These are phyloP conservation scores for Xerocomus spinulosus DNA, from an alignment of 768 basidiomycete genomes.

Conservation along the genomic window DNA sequence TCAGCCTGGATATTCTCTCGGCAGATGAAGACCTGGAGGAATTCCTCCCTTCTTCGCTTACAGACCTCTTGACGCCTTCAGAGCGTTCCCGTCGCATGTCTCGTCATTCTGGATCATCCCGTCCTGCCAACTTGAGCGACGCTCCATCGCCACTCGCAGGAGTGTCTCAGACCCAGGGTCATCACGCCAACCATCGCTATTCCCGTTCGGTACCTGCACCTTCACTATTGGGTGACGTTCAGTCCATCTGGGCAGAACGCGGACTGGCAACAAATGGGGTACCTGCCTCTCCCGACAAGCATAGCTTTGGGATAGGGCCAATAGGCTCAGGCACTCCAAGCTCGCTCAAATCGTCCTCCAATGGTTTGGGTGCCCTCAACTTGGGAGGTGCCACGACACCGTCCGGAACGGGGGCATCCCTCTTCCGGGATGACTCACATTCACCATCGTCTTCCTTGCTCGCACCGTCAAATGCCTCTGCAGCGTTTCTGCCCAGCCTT, in stretches of 20 bases:
- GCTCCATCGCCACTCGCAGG: slow-evolving; percentile 14
- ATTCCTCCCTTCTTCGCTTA: slow-evolving; percentile 83
- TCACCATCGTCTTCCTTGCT: slow-evolving; percentile 35
- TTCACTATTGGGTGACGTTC: slow-evolving; percentile 68
- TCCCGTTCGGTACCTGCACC: slow-evolving; percentile 80
- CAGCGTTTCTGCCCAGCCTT: slow-evolving; percentile 73
- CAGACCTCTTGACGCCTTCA: slow-evolving; percentile 83
- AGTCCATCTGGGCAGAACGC: slow-evolving; percentile 76
- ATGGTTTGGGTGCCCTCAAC: slow-evolving; percentile 31
- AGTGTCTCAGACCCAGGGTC: slow-evolving; percentile 15
- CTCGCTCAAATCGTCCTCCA: slow-evolving; percentile 44
- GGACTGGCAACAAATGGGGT: slow-evolving; percentile 29
- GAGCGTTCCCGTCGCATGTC: slow-evolving; percentile 82
- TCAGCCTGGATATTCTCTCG: slow-evolving; percentile 30
- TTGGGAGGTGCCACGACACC: slow-evolving; percentile 9
- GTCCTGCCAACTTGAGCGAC: slow-evolving; percentile 20
- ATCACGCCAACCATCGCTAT: slow-evolving; percentile 54
- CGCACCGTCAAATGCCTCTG: slow-evolving; percentile 73
- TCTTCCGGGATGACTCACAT: slow-evolving; percentile 33
- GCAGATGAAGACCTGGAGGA: slow-evolving; percentile 78
- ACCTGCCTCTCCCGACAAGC: slow-evolving; percentile 37
- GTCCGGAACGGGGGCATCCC: slow-evolving; percentile 12
- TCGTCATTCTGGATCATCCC: slow-evolving; percentile 48
- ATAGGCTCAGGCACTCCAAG: slow-evolving; percentile 44
- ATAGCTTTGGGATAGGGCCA: slow-evolving; percentile 18